phyloP scores from a whole-genome alignment of 129 eudicot species.

The Chrysanthemum makinoi region DNA sequence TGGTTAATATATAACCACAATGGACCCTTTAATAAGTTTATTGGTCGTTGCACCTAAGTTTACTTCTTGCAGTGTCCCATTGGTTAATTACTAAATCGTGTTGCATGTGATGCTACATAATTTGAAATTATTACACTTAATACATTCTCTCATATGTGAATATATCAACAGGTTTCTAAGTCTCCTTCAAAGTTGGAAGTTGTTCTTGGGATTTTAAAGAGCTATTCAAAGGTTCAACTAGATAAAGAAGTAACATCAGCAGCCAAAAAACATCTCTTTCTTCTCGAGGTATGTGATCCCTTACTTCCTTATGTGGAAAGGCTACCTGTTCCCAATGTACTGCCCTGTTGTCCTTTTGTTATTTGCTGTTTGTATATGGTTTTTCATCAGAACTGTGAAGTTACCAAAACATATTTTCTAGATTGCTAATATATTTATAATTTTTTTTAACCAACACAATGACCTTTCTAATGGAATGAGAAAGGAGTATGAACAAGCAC shows the following conservation, averaged over 20 bases:
- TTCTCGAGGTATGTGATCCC: conserved; percentile 65
- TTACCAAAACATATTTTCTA: neutral
- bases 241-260: conserved; percentile 59
- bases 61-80: neutral
- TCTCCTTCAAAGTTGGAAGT: conserved; percentile 73
- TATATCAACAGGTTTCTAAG: conserved; percentile 69
- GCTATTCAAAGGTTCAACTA: conserved; percentile 49
- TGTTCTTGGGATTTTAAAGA: conserved; percentile 58
- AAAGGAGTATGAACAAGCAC: conserved; percentile 83
- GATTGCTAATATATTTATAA: neutral
- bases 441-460: neutral
- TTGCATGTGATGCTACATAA: neutral
- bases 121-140: conserved; percentile 6
- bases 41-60: neutral
- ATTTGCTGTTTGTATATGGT: neutral
- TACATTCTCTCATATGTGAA: neutral
- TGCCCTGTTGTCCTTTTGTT: conserved; percentile 1
- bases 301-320: conserved; percentile 1
- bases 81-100: neutral
- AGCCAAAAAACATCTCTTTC: conserved; percentile 59
- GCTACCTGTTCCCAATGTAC: neutral
- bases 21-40: neutral
- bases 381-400: neutral
- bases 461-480: conserved; percentile 62
- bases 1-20: no score